Percentiles rank a stretch among this genome's conserved stretches.
phyloP scores from a whole-genome alignment of 2,329 filamentous ascomycete genomes.

The Paraconiothyrium brasiliense region DNA sequence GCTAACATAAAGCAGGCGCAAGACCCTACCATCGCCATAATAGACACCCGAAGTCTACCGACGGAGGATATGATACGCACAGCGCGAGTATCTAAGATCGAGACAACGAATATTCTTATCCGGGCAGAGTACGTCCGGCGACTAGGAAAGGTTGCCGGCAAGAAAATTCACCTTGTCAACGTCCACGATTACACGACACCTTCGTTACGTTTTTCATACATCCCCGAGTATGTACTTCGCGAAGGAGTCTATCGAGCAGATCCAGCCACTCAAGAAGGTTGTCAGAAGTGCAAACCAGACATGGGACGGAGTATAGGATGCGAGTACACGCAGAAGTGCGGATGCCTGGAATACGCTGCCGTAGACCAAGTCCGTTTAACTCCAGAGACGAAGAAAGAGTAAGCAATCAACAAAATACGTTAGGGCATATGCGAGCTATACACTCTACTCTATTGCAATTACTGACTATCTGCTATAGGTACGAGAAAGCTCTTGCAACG shows the following conservation, averaged over 20 bases:
- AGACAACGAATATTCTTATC: conserved; percentile 48
- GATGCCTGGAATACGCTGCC: conserved; percentile 72
- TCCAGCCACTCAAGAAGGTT: conserved; percentile 73
- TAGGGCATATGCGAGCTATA: background rate
- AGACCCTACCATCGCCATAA: conserved; percentile 27
- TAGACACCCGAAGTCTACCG: conserved; percentile 47
- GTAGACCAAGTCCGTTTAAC: conserved; percentile 53
- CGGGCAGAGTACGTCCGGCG: conserved; percentile 49
- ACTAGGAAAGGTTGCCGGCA: conserved; percentile 41
- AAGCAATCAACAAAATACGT: background rate
- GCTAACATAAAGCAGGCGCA: conserved; percentile 22
- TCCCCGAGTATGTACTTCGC: conserved; percentile 68
- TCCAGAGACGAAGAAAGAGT: conserved; percentile 29
- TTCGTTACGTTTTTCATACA: conserved; percentile 74
- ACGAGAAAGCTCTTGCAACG: conserved; percentile 26
- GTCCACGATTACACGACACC: conserved; percentile 63
- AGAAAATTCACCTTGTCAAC: conserved; percentile 70
- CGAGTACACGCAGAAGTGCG: conserved; percentile 70
- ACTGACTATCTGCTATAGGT: conserved; percentile 14
- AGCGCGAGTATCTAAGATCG: conserved; percentile 38
- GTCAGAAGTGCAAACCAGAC: conserved; percentile 66
- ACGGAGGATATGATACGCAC: conserved; percentile 47
- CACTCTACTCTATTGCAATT: background rate
- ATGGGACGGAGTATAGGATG: conserved; percentile 65
- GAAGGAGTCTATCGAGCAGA: conserved; percentile 68